Conservation (phyloP, 2,329 filamentous ascomycete species). For the Trichoderma citrinoviride region DNA sequence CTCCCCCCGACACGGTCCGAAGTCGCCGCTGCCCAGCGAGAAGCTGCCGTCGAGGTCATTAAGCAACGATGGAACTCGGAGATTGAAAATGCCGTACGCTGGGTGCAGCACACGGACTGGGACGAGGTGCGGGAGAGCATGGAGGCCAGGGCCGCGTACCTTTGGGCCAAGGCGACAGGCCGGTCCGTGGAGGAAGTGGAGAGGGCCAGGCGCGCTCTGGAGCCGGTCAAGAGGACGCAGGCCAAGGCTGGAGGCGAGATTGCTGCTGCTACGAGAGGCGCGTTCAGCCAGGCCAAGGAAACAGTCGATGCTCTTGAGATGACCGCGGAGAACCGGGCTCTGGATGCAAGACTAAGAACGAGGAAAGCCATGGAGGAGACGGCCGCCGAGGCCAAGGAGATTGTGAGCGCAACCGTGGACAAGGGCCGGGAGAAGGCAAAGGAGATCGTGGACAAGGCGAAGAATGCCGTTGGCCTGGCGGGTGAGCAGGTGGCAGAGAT, state of each 20-base stretch:
- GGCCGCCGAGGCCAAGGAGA: constrained; percentile 38
- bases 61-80: constrained; percentile 80
- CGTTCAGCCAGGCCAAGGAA: constrained; percentile 33
- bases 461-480: constrained; percentile 36
- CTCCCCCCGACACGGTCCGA: constrained; percentile 52
- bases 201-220: constrained; percentile 32
- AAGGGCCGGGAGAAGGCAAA: constrained; percentile 39
- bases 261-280: constrained; percentile 39
- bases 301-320: constrained; percentile 31
- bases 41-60: constrained; percentile 60
- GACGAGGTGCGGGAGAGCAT: constrained; percentile 56
- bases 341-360: constrained; percentile 30
- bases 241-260: constrained; percentile 29
- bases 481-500: constrained; percentile 38
- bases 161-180: constrained; percentile 45
- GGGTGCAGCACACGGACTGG: constrained; percentile 67
- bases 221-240: constrained; percentile 37
- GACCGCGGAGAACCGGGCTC: constrained; percentile 30
- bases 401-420: constrained; percentile 40
- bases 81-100: constrained; percentile 62
- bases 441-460: constrained; percentile 41
- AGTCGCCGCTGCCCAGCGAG: constrained; percentile 50
- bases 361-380: constrained; percentile 31
- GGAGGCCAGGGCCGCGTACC: constrained; percentile 47
- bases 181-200: constrained; percentile 32